Base-by-base conservation (phyloP, 169 alveolate genomes). In the Plasmodium fragile region DNA sequence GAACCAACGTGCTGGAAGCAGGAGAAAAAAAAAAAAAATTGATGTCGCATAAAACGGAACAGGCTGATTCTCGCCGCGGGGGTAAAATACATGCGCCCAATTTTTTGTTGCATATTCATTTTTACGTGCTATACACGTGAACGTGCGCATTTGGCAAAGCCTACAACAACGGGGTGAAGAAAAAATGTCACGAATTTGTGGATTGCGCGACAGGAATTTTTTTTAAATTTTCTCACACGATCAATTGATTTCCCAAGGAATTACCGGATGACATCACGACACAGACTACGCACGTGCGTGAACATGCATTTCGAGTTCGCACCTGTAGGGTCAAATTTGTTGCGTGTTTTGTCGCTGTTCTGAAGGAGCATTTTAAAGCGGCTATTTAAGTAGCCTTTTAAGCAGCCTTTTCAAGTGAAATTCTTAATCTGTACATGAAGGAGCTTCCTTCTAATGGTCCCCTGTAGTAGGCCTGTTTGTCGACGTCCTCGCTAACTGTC, bases 21-120 rank as follows among this genome's bases (percentile, higher is more conserved):
- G 32, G 8, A 80, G 36, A 80, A 45, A 80, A 80, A 52, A 43
- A 45, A 45, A 18, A 91, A 84, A 84, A 85, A 92, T 39, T 83
- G 92, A 55, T 81, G 92, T 43, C 92, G 82, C 45, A 92, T 83
- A 53, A 94, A 81, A 8, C 77, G 84, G 41, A 94, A 92, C 36
- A 65, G 75, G 75, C 30, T 65, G 75, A 65, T 65, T 65, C 41
- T 65, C 36, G 16, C 36, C 34, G 11, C 30, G 18, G 16, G 36
- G 75, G 75, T 65, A 49, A 49, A 49, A 49, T 65, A 65, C 75
- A 22, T 65, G 28, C 41, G 75, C 75, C 6, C 18, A 3, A 34
- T 36, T n/a, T 49, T 49, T n/a, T 65, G 75, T 65, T 65, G 36
- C 75, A 28, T 25, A 39, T 25, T 13, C 7, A 65, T 1, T 10